Evolutionary conservation across 345 rosid species (phyloP), one percentile per base, ranked within the genome.

Genomic region (Eucalyptus lansdowneana): DNA sequence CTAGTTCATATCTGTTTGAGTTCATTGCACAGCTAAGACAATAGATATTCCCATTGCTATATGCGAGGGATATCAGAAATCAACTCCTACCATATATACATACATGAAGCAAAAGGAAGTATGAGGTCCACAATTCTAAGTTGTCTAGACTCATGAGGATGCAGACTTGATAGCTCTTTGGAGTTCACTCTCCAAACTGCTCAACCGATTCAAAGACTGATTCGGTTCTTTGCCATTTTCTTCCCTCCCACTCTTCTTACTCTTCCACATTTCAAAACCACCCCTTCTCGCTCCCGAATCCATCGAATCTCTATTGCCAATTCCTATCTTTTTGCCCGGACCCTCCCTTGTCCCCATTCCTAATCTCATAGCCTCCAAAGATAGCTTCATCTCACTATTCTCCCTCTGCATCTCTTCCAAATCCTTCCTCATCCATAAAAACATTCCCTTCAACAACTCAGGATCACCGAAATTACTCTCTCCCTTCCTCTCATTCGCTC

Each of bases 141-240:
- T 76, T 40, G 85, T 76, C 47, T 37, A 22, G 47, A 34, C 80
- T 56, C 58, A 89, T 31, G 80, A 89, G 67, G 95, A 91, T 81
- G 97, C 94, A 89, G 95, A 94, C 89, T 91, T 94, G 40, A 94
- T 93, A 86, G 95, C 95, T 91, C 89, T 94, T 90, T 93, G 93
- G 91, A 95, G 92, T 89, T 94, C 93, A 89, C 92, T 93, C 91
- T 94, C 95, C 91, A 94, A 90, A 69, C 93, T 94, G 83, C 89
- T 91, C 88, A 58, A 87, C 88, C 44, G 88, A 87, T 89, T 90
- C 29, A 56, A 91, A 65, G 91, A 89, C 90, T 89, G 92, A 91
- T 90, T 93, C 29, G 25, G 22, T 87, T 94, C 93, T 27, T 67
- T 90, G 49, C 76, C 86, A 89, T 88, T 92, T 45, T 72, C 93